These are phyloP conservation scores for Neophaeococcomyces aloes DNA, from an alignment of 2,329 filamentous ascomycete genomes.

Conservation along the genomic window DNA sequence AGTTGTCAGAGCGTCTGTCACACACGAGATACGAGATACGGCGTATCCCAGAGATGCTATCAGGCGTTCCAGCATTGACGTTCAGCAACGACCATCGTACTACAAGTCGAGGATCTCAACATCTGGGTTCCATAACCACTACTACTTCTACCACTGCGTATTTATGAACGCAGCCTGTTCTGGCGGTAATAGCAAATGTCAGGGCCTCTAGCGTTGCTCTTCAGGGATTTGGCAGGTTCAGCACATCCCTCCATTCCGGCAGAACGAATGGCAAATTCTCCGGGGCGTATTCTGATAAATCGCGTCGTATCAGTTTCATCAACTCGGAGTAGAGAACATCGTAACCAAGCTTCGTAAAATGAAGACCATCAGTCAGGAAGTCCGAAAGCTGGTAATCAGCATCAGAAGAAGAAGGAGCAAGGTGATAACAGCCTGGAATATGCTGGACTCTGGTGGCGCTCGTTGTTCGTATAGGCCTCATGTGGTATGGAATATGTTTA, in stretches of 20 bases:
- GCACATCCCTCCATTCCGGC: conserved; percentile 37
- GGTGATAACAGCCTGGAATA: conserved; percentile 3
- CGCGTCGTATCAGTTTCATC: conserved; percentile 39
- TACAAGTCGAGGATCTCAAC: too few species aligned
- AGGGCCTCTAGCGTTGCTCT: too few species aligned
- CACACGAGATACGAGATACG: too few species aligned
- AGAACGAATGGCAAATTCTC: conserved; percentile 43
- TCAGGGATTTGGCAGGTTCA: not conserved
- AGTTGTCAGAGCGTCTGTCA: too few species aligned
- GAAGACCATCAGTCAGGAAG: conserved; percentile 37
- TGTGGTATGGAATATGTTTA: conserved; percentile 37
- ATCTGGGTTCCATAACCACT: too few species aligned
- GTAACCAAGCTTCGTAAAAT: conserved; percentile 49
- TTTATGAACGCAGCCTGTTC: too few species aligned
- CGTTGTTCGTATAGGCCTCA: conserved; percentile 39
- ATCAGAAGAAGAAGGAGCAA: not conserved
- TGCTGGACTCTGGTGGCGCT: conserved; percentile 42
- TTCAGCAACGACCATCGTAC: too few species aligned
- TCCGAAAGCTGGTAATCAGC: conserved; percentile 12
- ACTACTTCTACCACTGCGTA: too few species aligned
- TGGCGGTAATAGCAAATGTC: too few species aligned
- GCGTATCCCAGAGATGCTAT: too few species aligned
- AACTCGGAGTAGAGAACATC: conserved; percentile 45
- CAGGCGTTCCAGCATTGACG: too few species aligned
- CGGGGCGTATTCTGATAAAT: conserved; percentile 47